Base-by-base conservation (phyloP, 768 basidiomycete species). In the Solioccasus polychromus region DNA sequence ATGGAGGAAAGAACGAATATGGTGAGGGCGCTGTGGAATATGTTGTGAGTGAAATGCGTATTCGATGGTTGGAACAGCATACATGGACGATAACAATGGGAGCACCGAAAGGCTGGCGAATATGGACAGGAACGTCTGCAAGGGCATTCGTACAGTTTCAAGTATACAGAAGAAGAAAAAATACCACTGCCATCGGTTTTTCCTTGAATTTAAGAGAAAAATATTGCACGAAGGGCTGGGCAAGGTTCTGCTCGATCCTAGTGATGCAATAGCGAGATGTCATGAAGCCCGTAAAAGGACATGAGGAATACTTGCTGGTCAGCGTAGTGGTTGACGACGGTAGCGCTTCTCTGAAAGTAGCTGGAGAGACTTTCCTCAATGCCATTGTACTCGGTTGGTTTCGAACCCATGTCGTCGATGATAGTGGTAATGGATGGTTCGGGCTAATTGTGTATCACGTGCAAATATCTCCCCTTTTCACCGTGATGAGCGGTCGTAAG, bases 401-500 rank as follows among this genome's bases (percentile, higher is more conserved):
- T 18, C 20, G 31, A n/a, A 35, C 51, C 35, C 64, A 55, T 60
- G 36, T 44, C 38, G 37, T 34, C 29, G 43, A 38, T 41, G 47
- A 14, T 51, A 38, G 46, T 46, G n/a, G 9, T 8, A 23, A 20
- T 5, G 34, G n/a, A 6, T 11, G 35, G 24, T 15, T 14, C 22
- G n/a, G 17, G 5, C 12, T 8, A 43, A 36, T 47, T 25, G 9
- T 25, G 8, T 39, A 39, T 60, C 59, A 60, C 60, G 59, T 60
- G 59, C n/a, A 5, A 6, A 4, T 37, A 41, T 29, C 22, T 17
- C 1, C n/a, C 12, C 35, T 30, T 25, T 12, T 15, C 2, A 31
- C 22, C 32, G 35, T 34, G 14, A 82, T 82, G 80, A 78, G 75
- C 60, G 71, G 68, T 60, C 73, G 83, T 34, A 78, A 80, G 37